These are phyloP conservation scores for Clarireedia sp. DNA, from an alignment of 2,329 filamentous ascomycete genomes.

Conservation along the genomic window DNA sequence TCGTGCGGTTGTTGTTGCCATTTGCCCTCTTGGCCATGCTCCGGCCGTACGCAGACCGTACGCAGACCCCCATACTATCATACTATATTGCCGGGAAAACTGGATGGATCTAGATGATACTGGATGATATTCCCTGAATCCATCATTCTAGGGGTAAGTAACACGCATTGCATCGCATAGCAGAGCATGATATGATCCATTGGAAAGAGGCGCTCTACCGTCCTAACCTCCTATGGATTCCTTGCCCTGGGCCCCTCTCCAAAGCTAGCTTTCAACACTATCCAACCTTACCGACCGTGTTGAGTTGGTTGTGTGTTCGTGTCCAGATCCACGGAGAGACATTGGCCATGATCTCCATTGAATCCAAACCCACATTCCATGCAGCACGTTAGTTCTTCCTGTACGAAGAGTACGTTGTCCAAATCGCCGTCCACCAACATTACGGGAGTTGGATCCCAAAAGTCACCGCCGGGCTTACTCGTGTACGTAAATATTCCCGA, in stretches of 20 bases:
- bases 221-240: no score
- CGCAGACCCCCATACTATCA: no score
- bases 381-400: not conserved
- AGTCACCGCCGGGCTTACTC: not conserved
- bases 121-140: no score
- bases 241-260: no score
- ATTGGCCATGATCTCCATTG: not conserved
- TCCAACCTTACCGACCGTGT: not conserved
- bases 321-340: not conserved
- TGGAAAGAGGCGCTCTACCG: not conserved
- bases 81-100: no score
- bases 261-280: not conserved
- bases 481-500: not conserved
- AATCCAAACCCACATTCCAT: not conserved
- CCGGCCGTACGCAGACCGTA: not conserved
- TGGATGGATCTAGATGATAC: no score
- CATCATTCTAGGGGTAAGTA: no score
- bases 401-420: not conserved
- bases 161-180: no score
- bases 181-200: not conserved
- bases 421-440: not conserved
- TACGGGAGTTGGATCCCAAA: not conserved
- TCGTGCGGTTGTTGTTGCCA: no score
- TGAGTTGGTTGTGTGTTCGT: not conserved
- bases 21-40: no score